A percentile compares a stretch with the other conserved stretches of the same genome.
Conservation (phyloP, 371 early-diverging fungal species). For the Mortierella sp. region DNA sequence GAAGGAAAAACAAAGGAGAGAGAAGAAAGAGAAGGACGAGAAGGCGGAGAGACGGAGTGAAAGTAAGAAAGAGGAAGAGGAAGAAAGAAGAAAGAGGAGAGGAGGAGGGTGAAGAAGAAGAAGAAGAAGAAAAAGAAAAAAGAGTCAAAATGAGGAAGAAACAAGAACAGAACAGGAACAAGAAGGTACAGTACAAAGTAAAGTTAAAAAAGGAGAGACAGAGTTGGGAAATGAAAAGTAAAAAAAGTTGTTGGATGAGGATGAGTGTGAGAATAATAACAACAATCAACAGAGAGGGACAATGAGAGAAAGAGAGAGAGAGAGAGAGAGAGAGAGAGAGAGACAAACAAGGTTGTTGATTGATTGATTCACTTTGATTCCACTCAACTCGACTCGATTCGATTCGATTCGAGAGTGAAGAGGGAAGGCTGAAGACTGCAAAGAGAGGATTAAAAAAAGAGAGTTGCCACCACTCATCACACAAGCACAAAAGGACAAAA, state of each 20-base stretch:
- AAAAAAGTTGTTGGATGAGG: background rate
- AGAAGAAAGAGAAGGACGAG: background rate
- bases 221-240: background rate
- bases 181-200: background rate
- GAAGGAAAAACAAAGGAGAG: background rate
- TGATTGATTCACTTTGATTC: background rate
- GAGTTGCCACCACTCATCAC: background rate
- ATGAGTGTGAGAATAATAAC: background rate
- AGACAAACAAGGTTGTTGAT: constrained; percentile 7
- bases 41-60: constrained; percentile 10
- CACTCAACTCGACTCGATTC: background rate
- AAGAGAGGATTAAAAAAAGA: background rate
- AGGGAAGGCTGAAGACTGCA: background rate
- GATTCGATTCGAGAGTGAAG: background rate
- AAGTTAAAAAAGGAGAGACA: background rate
- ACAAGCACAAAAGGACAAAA: background rate
- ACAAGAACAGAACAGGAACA: background rate
- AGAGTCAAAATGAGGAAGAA: background rate
- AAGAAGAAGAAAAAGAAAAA: background rate
- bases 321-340: background rate
- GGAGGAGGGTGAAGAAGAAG: background rate
- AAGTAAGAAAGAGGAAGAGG: background rate
- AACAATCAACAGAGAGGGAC: background rate
- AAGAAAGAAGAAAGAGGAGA: background rate
- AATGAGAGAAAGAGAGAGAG: background rate